These are phyloP conservation scores for Rubroboletus satanas DNA, from an alignment of 768 basidiomycete genomes.

Conservation along the genomic window DNA sequence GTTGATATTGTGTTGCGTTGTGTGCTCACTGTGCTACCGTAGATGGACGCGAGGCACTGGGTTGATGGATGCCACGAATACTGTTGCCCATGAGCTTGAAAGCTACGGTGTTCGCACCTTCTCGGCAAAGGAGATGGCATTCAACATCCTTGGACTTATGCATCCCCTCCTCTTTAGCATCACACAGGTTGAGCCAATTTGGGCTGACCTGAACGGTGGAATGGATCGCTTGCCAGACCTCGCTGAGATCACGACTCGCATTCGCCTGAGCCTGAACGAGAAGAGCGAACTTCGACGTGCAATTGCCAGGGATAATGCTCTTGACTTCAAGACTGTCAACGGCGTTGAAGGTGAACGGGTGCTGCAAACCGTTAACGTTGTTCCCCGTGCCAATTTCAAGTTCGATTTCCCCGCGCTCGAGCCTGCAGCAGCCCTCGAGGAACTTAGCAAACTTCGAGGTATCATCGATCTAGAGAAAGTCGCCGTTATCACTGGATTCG, in stretches of 20 bases:
- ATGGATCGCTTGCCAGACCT: constrained; percentile 97
- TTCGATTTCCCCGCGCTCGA: constrained; percentile 92
- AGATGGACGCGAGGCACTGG: constrained; percentile 99
- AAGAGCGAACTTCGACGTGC: constrained; percentile 93
- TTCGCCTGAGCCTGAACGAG: constrained; percentile 74
- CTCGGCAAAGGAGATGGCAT: constrained; percentile 99
- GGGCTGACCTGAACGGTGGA: constrained; percentile 97
- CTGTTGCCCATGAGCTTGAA: constrained; percentile 91
- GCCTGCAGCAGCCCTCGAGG: constrained; percentile 57
- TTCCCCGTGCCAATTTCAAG: constrained; percentile 97
- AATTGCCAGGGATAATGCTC: constrained; percentile 88
- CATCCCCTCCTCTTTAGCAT: constrained; percentile 99
- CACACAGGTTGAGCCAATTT: constrained; percentile 98
- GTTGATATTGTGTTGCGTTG: constrained; percentile 6
- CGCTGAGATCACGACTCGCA: constrained; percentile 84
- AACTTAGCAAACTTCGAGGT: constrained; percentile 77
- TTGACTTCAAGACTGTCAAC: constrained; percentile 90
- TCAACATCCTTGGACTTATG: constrained; percentile 99
- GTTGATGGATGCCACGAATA: constrained; percentile 93
- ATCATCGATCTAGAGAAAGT: constrained; percentile 95
- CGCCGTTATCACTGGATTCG: constrained; percentile 92
- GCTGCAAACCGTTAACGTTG: constrained; percentile 86
- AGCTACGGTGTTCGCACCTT: constrained; percentile 93
- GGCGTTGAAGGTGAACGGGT: constrained; percentile 91
- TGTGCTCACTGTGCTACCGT: constrained; percentile 7